Evolutionary conservation across 2,329 filamentous ascomycete genomes (phyloP), one percentile per base, ranked within the genome.

Genomic region (Ilyonectria destructans): DNA sequence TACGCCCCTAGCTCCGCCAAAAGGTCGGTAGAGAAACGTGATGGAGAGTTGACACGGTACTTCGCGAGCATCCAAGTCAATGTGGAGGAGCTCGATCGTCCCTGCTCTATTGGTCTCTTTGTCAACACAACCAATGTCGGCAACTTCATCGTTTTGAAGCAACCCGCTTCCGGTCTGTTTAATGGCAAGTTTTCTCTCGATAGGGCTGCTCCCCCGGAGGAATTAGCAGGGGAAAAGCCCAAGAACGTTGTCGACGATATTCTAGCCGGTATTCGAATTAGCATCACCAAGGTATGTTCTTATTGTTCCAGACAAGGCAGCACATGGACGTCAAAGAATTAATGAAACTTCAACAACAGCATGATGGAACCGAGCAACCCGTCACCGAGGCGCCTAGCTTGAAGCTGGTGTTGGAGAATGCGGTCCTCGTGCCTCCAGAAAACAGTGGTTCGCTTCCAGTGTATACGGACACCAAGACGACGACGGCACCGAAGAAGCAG

Each of bases 171-270:
- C 9, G 82, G 81, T 51, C 72, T 67, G 21, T 55, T 79, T 8
- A 69, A 80, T 61, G 81, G 77, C 21, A 75, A 74, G 26, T 75
- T 83, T 37, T 80, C 85, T 57, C 80, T 86, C 45, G 81, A 83
- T 67, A 90, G 91, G 72, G 93, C 92, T 7, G 92, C 95, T 26
- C 26, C 26, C 26, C 26, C 26, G 5, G 26, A 26, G 26, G 26
- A 26, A 6, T 6, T 26, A 5, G 26, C 26, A 26, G 61, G 56
- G 62, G 58, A 68, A 64, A 43, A 61, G 64, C 52, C 64, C 65
- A 26, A 26, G 4, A 65, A 70, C 15, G 71, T 76, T 26, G 71
- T 79, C 8, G 64, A 74, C 21, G 70, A 68, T 5, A 71, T 81
- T 60, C 68, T 73, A 45, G 67, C 62, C 13, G 72, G 75, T 6